Evolutionary conservation across 2,329 filamentous ascomycete species (phyloP).

Genomic region (Fusarium dimerum): DNA sequence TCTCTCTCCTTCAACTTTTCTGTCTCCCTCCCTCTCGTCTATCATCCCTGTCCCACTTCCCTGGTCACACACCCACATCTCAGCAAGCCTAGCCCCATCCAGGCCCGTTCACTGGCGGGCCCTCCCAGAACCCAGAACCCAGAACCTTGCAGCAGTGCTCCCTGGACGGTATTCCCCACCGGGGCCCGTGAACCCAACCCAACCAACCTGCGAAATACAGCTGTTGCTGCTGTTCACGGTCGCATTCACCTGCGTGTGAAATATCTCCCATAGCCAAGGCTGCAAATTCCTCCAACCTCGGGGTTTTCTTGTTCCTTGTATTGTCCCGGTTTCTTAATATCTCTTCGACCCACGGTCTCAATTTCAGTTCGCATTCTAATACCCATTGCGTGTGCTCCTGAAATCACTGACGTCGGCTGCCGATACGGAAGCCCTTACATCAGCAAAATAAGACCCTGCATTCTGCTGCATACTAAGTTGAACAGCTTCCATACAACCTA

Average conservation of each 20-base stretch:
- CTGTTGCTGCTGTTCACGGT: background rate
- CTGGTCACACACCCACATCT: background rate
- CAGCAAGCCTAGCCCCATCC: too few species aligned
- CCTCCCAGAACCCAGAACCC: too few species aligned
- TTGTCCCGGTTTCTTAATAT: background rate
- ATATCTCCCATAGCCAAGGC: background rate
- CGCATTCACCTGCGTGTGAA: too few species aligned
- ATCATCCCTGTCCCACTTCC: background rate
- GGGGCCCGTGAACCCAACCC: background rate
- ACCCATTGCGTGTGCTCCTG: background rate
- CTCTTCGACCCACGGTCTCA: background rate
- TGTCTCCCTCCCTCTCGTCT: too few species aligned
- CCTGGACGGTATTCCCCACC: too few species aligned
- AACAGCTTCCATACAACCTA: background rate
- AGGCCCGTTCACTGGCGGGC: too few species aligned
- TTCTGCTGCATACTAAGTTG: background rate
- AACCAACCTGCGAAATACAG: background rate
- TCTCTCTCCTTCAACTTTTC: too few species aligned
- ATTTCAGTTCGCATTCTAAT: background rate
- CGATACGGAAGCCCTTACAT: constrained; percentile 4
- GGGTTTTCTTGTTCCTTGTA: background rate
- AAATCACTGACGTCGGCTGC: constrained; percentile 9
- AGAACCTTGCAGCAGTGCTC: background rate
- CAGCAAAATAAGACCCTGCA: background rate
- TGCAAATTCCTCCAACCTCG: background rate